These are phyloP conservation scores for Triadica sebifera DNA, from an alignment of 345 rosid genomes.

Conservation along the genomic window DNA sequence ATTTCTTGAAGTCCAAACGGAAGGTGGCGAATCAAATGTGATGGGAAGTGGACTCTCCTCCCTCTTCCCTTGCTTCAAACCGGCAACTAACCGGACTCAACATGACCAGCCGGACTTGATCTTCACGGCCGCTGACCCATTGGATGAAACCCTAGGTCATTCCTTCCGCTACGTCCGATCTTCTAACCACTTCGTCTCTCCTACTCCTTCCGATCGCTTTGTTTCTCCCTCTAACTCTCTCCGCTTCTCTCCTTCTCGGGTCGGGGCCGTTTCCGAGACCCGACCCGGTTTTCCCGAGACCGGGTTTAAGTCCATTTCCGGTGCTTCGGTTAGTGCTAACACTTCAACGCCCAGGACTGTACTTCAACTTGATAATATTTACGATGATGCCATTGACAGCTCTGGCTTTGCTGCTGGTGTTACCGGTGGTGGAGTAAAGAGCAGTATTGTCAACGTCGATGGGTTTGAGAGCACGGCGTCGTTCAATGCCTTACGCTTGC, in stretches of 20 bases:
- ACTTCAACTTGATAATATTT: constrained; percentile 62
- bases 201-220: constrained; percentile 85
- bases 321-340: constrained; percentile 89
- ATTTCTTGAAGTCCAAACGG: constrained; percentile 35
- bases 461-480: constrained; percentile 93
- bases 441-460: constrained; percentile 54
- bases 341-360: constrained; percentile 79
- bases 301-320: constrained; percentile 81
- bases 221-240: constrained; percentile 76
- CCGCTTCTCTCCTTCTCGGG: constrained; percentile 73
- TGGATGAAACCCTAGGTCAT: constrained; percentile 93
- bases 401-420: constrained; percentile 16
- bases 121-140: constrained; percentile 58
- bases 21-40: constrained; percentile 71
- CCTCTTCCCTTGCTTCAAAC: constrained; percentile 66
- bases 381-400: constrained; percentile 80
- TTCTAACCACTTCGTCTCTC: constrained; percentile 81
- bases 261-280: constrained; percentile 16
- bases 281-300: constrained; percentile 51
- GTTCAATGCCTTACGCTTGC: constrained; percentile 75
- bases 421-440: constrained; percentile 43
- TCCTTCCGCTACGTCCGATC: constrained; percentile 95
- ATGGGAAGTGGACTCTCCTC: constrained; percentile 95
- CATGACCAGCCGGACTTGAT: constrained; percentile 39
- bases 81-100: constrained; percentile 36